Base-by-base conservation (phyloP, 2,329 filamentous ascomycete genomes). In the Cercospora zeae-maydis region DNA sequence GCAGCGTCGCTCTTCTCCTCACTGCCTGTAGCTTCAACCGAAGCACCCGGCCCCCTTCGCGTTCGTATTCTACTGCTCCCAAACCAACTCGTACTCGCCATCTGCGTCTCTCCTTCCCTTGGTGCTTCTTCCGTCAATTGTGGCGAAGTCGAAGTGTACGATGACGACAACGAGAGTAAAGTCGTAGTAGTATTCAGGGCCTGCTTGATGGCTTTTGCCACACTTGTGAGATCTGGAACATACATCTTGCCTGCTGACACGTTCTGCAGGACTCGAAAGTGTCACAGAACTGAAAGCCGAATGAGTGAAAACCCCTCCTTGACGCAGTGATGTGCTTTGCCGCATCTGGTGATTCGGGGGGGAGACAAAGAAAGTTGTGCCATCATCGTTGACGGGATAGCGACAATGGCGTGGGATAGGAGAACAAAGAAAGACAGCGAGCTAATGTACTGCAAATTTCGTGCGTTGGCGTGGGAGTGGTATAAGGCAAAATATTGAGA, bases 161-260 rank as follows among this genome's bases (percentile, higher is more conserved):
- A 37, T 39, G 30, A 1, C 4, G 49, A 4, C 4, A 11, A n/a
- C 14, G 39, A 30, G 21, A 31, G 52, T 16, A 19, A 16, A 10
- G 58, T 65, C 5, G 54, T 58, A n/a, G 54, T 58, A n/a, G 58
- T 51, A 21, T 49, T 47, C 4, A 49, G 54, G 1, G 37, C 51
- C 47, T 56, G 37, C 42, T 65, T 58, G 3, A 61, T 61, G 37
- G 66, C 61, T 31, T 64, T 59, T 33, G 45, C 37, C 19, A 65
- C 57, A 11, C 66, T 63, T n/a, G 56, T 54, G 4, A 68, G 52
- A 37, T 68, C 59, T 24, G 67, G 67, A 16, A 69, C 62, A 37
- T 66, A 56, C 67, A 69, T 69, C 4, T 9, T 67, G 57, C 34
- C 42, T 30, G n/a, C 16, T 21, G 36, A 27, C 24, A 33, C 31